Evolutionary conservation across 148 eudicot genomes (phyloP), one percentile per base, ranked within the genome.

Genomic region (Hydrangea macrophylla): DNA sequence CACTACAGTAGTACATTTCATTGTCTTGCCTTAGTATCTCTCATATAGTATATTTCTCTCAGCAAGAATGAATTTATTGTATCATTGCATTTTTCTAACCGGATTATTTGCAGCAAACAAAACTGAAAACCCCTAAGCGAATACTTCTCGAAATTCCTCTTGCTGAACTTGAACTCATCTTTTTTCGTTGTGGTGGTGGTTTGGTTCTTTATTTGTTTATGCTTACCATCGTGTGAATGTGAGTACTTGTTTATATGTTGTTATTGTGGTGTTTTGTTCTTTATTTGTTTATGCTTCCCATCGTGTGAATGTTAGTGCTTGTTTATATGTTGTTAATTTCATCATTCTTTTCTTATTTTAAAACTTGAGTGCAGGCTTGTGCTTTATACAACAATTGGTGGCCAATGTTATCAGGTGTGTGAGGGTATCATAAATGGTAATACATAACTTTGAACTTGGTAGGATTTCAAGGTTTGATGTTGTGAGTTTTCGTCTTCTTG

Each of bases 341-440:
- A 1, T 66, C 5, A 7, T 45, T 58, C 60, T n/a, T 2, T 51
- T 48, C 7, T 42, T 60, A 11, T 79, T 51, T 45, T n/a, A n/a
- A n/a, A n/a, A n/a, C n/a, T n/a, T 64, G 50, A 57, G 73, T 78
- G 74, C 89, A 94, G 98, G 98, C 97, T 68, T 94, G 98, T 78
- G 97, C 86, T 58, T 69, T 94, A 69, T 90, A 94, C 77, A 80
- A 73, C 79, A 94, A 94, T 83, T 94, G 98, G 98, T 94, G 98
- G 98, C 98, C 98, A 30, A 78, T 94, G 90, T 83, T 94, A 81
- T 94, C 98, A 76, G 98, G 98, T 93, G 44, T 35, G 68, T 62
- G 22, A 50, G 24, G 42, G 45, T 60, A 36, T 44, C n/a, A 44
- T 15, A 15, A 58, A 53, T 36, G 58, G 0, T 71, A 30, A 25